Evolutionary conservation across 768 basidiomycete genomes (phyloP).

Genomic region (Cyclocybe aegerita): DNA sequence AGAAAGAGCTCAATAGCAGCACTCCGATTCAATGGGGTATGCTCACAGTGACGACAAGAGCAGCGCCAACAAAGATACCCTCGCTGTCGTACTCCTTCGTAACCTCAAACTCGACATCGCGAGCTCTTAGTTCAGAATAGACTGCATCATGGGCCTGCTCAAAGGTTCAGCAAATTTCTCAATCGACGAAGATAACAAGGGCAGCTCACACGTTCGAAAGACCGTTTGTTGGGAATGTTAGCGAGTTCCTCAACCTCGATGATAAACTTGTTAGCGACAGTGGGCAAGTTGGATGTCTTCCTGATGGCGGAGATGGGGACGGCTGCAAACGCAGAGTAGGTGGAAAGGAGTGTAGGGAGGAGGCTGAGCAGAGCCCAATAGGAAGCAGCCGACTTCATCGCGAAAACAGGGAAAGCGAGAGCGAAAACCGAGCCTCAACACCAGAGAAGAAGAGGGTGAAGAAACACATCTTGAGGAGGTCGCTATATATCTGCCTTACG

Average conservation of each 20-base stretch:
- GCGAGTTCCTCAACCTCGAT: constrained; percentile 50
- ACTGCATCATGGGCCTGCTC: constrained; percentile 47
- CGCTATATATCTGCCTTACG: too few species aligned
- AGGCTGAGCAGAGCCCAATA: constrained; percentile 21
- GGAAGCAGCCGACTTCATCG: constrained; percentile 33
- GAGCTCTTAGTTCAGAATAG: constrained; percentile 45
- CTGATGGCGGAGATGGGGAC: constrained; percentile 37
- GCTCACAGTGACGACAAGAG: constrained; percentile 46
- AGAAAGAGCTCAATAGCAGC: neutral
- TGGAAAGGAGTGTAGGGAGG: constrained; percentile 21
- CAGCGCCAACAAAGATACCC: constrained; percentile 59
- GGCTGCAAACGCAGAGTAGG: constrained; percentile 25
- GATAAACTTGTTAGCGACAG: constrained; percentile 53
- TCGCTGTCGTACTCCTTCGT: constrained; percentile 50
- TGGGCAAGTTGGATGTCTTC: constrained; percentile 33
- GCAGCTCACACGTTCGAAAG: constrained; percentile 24
- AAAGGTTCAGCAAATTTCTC: neutral
- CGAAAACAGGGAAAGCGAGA: constrained; percentile 5
- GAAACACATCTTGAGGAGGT: too few species aligned
- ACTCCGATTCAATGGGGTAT: neutral
- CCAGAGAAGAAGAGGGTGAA: too few species aligned
- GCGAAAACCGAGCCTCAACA: neutral
- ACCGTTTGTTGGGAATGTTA: constrained; percentile 34
- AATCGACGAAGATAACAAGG: neutral
- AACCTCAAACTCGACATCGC: constrained; percentile 43